Conservation (phyloP, 192 early-diverging fungal genomes). For the Mortierella antarctica region DNA sequence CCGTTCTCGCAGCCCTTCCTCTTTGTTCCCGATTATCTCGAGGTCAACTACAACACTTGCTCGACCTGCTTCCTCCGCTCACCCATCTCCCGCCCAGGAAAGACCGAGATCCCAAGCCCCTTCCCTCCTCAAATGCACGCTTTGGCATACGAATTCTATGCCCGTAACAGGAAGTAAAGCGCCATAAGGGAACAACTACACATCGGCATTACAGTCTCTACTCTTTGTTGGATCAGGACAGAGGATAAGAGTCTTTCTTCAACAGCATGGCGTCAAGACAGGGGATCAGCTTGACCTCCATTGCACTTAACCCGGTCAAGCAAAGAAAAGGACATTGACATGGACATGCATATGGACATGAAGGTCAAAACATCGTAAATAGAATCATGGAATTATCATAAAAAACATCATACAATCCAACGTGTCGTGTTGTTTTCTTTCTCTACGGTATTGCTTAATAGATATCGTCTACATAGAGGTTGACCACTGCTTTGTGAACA, state of each 20-base stretch:
- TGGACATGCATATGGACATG: too few species aligned
- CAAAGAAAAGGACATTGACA: too few species aligned
- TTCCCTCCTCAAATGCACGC: slow-evolving; percentile 91
- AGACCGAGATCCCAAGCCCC: slow-evolving; percentile 94
- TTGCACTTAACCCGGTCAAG: too few species aligned
- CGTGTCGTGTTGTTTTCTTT: too few species aligned
- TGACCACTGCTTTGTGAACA: slow-evolving; percentile 26
- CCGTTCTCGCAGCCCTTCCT: slow-evolving; percentile 92
- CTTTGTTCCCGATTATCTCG: slow-evolving; percentile 96
- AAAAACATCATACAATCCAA: background rate
- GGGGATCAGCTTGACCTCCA: too few species aligned
- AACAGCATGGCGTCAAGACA: too few species aligned
- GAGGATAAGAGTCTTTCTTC: too few species aligned
- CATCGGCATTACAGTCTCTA: too few species aligned
- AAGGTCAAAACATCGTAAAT: too few species aligned
- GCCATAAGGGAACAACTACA: background rate
- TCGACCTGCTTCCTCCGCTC: slow-evolving; percentile 87
- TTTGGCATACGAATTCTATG: slow-evolving; percentile 94
- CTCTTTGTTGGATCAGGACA: too few species aligned
- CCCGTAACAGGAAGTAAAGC: slow-evolving; percentile 60
- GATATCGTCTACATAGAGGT: slow-evolving; percentile 32
- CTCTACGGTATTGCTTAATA: slow-evolving; percentile 5
- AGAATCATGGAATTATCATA: background rate
- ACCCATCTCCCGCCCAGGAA: slow-evolving; percentile 86
- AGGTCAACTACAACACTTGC: slow-evolving; percentile 97